These are phyloP conservation scores for Aspergillus ostianus DNA, from an alignment of 495 filamentous ascomycete species.

Conservation along the genomic window DNA sequence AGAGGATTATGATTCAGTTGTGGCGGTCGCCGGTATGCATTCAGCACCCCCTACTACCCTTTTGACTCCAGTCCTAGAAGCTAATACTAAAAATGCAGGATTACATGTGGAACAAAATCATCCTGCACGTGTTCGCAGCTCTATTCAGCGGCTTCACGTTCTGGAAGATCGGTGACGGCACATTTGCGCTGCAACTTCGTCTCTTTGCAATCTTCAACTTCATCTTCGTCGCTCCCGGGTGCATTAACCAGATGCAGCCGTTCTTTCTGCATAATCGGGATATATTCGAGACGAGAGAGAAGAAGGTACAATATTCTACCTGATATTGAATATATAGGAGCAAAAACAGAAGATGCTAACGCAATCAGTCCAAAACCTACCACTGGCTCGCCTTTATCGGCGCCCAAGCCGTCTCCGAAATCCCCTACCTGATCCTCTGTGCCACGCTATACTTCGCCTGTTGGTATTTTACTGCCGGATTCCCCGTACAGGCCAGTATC, in stretches of 20 bases:
- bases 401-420: conserved; percentile 52
- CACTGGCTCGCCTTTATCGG: conserved; percentile 46
- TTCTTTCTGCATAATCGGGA: conserved; percentile 81
- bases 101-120: conserved; percentile 45
- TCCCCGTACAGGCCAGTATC: conserved; percentile 39
- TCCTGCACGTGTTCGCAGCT: conserved; percentile 39
- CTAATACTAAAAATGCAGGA: conserved; percentile 23
- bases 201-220: conserved; percentile 69
- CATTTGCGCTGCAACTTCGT: conserved; percentile 36
- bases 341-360: conserved; percentile 54
- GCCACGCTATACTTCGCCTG: conserved; percentile 56
- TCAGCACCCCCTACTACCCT: conserved; percentile 33
- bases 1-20: conserved; percentile 77
- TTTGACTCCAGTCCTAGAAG: conserved; percentile 28
- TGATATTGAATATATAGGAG: conserved; percentile 48
- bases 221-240: conserved; percentile 69
- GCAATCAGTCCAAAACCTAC: conserved; percentile 58
- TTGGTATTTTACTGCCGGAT: conserved; percentile 59
- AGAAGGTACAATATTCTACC: conserved; percentile 56
- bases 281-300: conserved; percentile 66
- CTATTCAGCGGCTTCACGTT: conserved; percentile 48
- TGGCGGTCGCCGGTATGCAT: conserved; percentile 70
- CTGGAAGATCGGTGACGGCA: conserved; percentile 43
- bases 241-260: conserved; percentile 85
- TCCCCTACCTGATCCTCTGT: conserved; percentile 59